Conservation (phyloP, 176 grass and related monocot species). For the Carex scoparia region DNA sequence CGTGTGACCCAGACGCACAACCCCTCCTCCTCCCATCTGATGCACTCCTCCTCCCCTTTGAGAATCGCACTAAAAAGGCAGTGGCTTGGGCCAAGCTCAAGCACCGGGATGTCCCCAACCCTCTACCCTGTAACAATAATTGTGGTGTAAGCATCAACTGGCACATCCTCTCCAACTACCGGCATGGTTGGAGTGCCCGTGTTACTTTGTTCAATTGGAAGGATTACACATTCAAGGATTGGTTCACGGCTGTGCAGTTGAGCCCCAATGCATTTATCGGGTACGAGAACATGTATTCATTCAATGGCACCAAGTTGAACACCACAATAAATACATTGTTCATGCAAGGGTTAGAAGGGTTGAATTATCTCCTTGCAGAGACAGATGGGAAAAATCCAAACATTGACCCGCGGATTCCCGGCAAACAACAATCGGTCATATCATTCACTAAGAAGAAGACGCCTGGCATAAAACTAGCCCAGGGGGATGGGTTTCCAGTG, state of each 20-base stretch:
- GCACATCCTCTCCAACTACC: constrained; percentile 79
- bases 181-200: constrained; percentile 62
- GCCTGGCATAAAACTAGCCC: constrained; percentile 42
- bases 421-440: constrained; percentile 84
- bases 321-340: constrained; percentile 58
- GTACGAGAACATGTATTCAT: constrained; percentile 89
- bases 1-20: constrained; percentile 42
- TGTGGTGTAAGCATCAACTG: constrained; percentile 94
- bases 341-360: constrained; percentile 67
- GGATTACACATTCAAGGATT: constrained; percentile 92
- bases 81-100: constrained; percentile 76
- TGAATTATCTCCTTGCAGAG: constrained; percentile 43
- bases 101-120: constrained; percentile 43
- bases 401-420: constrained; percentile 37
- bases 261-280: constrained; percentile 40
- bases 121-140: constrained; percentile 54
- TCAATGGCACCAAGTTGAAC: constrained; percentile 59
- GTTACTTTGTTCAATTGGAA: constrained; percentile 95
- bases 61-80: constrained; percentile 68
- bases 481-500: constrained; percentile 60
- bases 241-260: constrained; percentile 81
- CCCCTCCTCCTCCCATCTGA: constrained; percentile 60
- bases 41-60: constrained; percentile 59
- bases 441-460: constrained; percentile 60
- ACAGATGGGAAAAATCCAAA: constrained; percentile 39